Conservation (phyloP, 768 basidiomycete species). For the Amanita fuliginea region DNA sequence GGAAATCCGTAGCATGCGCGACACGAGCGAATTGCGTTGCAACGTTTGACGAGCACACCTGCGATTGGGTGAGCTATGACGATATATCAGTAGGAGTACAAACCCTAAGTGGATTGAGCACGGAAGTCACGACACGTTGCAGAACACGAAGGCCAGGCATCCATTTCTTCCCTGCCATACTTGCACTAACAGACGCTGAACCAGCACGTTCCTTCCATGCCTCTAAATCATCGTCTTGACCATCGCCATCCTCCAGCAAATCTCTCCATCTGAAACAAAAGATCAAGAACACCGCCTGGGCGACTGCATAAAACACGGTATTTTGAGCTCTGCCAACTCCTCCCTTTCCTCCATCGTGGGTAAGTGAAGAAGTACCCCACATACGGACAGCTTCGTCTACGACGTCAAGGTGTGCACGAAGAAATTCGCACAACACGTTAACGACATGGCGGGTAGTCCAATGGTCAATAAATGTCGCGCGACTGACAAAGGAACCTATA, state of each 20-base stretch:
- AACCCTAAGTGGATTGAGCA: slow-evolving; percentile 87
- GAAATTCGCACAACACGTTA: slow-evolving; percentile 76
- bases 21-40: slow-evolving; percentile 91
- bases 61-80: slow-evolving; percentile 1
- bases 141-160: slow-evolving; percentile 70
- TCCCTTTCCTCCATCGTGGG: slow-evolving; percentile 13
- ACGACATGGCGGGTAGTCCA: slow-evolving; percentile 66
- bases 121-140: slow-evolving; percentile 69
- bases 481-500: slow-evolving; percentile 84
- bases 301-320: slow-evolving; percentile 83
- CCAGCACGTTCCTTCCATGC: slow-evolving; percentile 8
- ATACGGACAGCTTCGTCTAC: slow-evolving; percentile 39
- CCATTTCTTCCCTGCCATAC: slow-evolving; percentile 43
- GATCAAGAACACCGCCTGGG: slow-evolving; percentile 88
- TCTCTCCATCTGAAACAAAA: slow-evolving; percentile 99
- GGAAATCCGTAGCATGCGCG: slow-evolving; percentile 81
- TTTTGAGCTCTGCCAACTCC: slow-evolving; percentile 27
- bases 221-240: slow-evolving; percentile 43
- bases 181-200: neutral
- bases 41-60: slow-evolving; percentile 88
- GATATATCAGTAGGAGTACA: slow-evolving; percentile 7
- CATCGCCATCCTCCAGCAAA: slow-evolving; percentile 48
- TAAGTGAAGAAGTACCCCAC: slow-evolving; percentile 18
- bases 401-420: slow-evolving; percentile 68
- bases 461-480: slow-evolving; percentile 77